phyloP scores from a whole-genome alignment of 2,329 filamentous ascomycete species.

The Phaeomoniella chlamydospora region DNA sequence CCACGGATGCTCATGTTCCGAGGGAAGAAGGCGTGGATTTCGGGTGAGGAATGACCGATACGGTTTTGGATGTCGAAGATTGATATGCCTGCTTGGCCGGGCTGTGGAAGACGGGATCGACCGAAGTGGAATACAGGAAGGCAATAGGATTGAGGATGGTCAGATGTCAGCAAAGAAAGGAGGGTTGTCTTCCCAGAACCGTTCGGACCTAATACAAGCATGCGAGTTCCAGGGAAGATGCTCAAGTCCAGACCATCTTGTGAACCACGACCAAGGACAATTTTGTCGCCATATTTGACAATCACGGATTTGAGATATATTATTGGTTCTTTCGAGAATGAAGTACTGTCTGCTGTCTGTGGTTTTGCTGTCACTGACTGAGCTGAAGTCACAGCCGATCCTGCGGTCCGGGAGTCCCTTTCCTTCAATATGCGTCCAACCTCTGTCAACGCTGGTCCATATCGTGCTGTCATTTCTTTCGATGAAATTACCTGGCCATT shows the following conservation, averaged over 20 bases:
- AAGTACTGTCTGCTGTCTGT: background rate
- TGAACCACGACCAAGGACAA: conserved; percentile 60
- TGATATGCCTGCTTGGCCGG: conserved; percentile 59
- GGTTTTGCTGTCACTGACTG: background rate
- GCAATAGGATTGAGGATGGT: conserved; percentile 89
- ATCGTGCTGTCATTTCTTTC: conserved; percentile 4
- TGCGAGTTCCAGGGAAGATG: conserved; percentile 68
- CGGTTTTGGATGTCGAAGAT: conserved; percentile 85
- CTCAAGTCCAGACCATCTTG: conserved; percentile 64
- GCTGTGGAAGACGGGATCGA: conserved; percentile 60
- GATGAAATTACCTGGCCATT: background rate
- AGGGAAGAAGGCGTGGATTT: conserved; percentile 88
- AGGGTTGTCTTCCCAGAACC: conserved; percentile 92
- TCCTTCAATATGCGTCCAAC: conserved; percentile 5
- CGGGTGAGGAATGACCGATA: conserved; percentile 85
- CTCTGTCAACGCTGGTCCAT: conserved; percentile 8
- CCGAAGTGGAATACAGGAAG: conserved; percentile 80
- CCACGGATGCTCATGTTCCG: conserved; percentile 57
- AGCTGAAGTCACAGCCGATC: background rate
- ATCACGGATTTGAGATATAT: conserved; percentile 78
- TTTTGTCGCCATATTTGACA: conserved; percentile 65
- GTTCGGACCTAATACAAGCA: conserved; percentile 88
- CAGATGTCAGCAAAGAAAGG: conserved; percentile 80
- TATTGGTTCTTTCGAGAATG: conserved; percentile 47
- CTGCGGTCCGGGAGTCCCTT: background rate